phyloP scores from a whole-genome alignment of 1,284 basidiomycete genomes.

The Termitomyces sp. region DNA sequence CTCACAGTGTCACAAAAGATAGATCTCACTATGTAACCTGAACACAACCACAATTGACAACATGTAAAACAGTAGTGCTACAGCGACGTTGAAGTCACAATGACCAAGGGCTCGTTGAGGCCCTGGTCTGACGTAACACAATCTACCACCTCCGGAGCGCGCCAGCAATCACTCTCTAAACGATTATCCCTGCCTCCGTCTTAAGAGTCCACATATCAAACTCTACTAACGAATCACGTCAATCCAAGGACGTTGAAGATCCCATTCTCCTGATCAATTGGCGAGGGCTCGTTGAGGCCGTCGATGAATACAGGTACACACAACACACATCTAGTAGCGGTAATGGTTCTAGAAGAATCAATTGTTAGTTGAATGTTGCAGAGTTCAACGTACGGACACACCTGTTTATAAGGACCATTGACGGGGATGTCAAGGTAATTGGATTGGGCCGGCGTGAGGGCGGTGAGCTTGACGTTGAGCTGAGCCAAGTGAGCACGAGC shows the following conservation, averaged over 20 bases:
- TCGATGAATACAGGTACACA: slow-evolving; percentile 32
- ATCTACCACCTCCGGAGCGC: slow-evolving; percentile 17
- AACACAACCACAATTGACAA: neutral
- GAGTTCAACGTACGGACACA: slow-evolving; percentile 16
- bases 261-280: slow-evolving; percentile 45
- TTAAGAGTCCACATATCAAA: slow-evolving; percentile 35
- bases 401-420: slow-evolving; percentile 90
- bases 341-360: slow-evolving; percentile 23
- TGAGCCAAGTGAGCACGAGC: slow-evolving; percentile 91
- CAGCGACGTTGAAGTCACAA: slow-evolving; percentile 9
- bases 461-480: slow-evolving; percentile 93
- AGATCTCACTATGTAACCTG: neutral
- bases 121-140: slow-evolving; percentile 20
- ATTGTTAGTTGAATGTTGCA: neutral
- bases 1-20: neutral
- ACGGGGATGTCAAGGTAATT: slow-evolving; percentile 90
- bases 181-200: slow-evolving; percentile 27
- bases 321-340: slow-evolving; percentile 42
- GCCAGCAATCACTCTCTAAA: slow-evolving; percentile 16
- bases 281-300: slow-evolving; percentile 77
- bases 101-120: slow-evolving; percentile 40
- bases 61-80: neutral
- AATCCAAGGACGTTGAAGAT: slow-evolving; percentile 59
- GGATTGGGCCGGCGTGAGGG: slow-evolving; percentile 75
- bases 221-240: slow-evolving; percentile 33